Base-by-base conservation (phyloP, 2,329 filamentous ascomycete genomes). In the Thelonectria blattea region DNA sequence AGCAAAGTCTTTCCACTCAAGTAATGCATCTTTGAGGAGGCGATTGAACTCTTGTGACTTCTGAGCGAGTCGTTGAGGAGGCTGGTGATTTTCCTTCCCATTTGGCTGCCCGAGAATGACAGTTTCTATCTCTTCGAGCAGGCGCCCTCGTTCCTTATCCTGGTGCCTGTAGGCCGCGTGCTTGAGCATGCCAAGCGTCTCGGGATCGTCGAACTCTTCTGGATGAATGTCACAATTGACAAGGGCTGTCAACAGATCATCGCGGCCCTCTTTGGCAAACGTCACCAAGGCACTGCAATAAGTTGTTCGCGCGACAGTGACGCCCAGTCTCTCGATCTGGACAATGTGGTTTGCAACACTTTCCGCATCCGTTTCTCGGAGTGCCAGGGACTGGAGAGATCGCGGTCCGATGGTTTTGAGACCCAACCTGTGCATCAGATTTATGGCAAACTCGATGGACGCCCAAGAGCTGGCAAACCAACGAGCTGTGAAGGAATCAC, bases 381-480 rank as follows among this genome's bases (percentile, higher is more conserved):
- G 74, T 3, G 88, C 91, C 74, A 97, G 86, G 47, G 93, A 89
- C 65, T 93, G 90, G 18, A 97, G 73, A 4, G 92, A 90, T 17
- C 90, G 78, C 0, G 92, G 89, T 0, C 93, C 93, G 63, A 97
- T 89, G 37, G 81, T 79, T 49, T 86, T 81, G 5, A 96, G 79
- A 2, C 91, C 91, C 52, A 96, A 84, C 68, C 90, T 86, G 57
- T 84, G 81, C 17, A 95, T 79, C 7, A 91, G 83, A 34, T 85
- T 85, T 56, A 96, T 86, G 24, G 92, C 86, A 65, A 89, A 85
- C 57, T 93, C 87, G 10, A 93, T 80, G 1, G 88, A 85, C 20
- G 95, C 83, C 74, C 91, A 90, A 17, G 78, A 78, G 58, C 82
- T 88, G 10, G 93, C 93, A 72, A 97, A 93, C 78, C 92, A 87